Conservation (phyloP, 331 rosid species). For the Spiraea crenata region DNA sequence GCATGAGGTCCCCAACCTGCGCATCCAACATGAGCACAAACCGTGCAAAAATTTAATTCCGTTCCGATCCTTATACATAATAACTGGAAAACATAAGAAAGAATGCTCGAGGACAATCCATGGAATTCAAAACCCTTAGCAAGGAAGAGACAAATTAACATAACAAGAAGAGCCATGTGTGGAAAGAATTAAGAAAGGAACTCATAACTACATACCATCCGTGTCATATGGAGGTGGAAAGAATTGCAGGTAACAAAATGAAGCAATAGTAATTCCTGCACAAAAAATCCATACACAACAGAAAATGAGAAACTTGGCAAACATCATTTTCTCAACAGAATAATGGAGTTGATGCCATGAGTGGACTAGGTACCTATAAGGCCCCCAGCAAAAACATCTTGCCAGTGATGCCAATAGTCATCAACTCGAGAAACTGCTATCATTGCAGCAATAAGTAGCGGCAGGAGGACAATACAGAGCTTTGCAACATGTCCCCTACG, state of each 20-base stretch:
- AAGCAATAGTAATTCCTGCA: conserved; percentile 70
- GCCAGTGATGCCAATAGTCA: conserved; percentile 99
- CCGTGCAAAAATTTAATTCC: not conserved
- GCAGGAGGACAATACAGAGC: conserved; percentile 68
- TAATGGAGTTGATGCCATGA: conserved; percentile 78
- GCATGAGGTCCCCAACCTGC: conserved; percentile 99
- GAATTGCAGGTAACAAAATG: conserved; percentile 92
- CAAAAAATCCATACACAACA: conserved; percentile 21
- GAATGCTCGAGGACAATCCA: not conserved
- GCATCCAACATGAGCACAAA: conserved; percentile 7
- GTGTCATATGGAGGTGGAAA: conserved; percentile 83
- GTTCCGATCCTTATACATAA: not conserved
- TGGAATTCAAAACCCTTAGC: not conserved
- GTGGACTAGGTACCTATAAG: conserved; percentile 54
- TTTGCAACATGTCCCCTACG: conserved; percentile 82
- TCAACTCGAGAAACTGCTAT: conserved; percentile 91
- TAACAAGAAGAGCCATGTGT: not conserved
- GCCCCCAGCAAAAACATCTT: conserved; percentile 84
- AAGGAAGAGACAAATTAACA: not conserved
- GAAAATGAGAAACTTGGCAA: conserved; percentile 5
- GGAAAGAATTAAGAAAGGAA: conserved; percentile 9
- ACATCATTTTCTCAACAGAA: conserved; percentile 33
- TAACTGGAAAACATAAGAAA: not conserved
- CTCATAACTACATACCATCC: conserved; percentile 53
- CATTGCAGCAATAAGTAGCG: conserved; percentile 74